phyloP scores from a whole-genome alignment of 148 eudicot genomes.

The Rhododendron kiyosumense region DNA sequence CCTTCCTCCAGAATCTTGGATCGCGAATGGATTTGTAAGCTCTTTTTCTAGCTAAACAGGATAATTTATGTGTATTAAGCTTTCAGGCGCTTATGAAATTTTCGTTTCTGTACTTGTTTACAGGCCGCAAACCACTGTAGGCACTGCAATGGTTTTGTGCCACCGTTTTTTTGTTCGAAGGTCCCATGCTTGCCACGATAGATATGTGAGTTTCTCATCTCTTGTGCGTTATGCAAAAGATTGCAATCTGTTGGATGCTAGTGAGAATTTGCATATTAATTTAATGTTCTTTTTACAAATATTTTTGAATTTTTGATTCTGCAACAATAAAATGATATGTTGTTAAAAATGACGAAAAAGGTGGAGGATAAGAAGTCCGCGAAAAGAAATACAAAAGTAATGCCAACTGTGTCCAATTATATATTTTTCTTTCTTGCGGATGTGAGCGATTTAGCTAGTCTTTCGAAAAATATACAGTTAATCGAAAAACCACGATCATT shows the following conservation, averaged over 20 bases:
- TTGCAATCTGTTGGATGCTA: background rate
- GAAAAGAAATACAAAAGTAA: background rate
- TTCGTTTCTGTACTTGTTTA: constrained; percentile 19
- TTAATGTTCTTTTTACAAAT: background rate
- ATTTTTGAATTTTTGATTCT: background rate
- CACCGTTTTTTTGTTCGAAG: constrained; percentile 88
- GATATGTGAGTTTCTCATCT: constrained; percentile 74
- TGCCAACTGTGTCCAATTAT: background rate
- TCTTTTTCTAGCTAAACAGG: background rate
- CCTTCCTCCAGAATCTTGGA: constrained; percentile 87
- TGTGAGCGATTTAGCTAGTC: background rate
- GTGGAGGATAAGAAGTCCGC: background rate
- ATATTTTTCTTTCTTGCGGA: background rate
- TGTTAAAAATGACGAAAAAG: background rate
- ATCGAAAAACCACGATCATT: background rate
- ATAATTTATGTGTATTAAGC: background rate
- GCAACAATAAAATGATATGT: background rate
- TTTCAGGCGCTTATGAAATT: background rate
- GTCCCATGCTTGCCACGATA: constrained; percentile 94
- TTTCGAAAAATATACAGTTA: background rate
- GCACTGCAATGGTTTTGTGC: constrained; percentile 95
- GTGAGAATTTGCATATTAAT: background rate
- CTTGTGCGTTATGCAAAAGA: background rate
- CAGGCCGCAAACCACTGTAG: constrained; percentile 96
- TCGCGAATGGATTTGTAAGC: constrained; percentile 77